A percentile compares a stretch with the other conserved stretches of the same genome.
Evolutionary conservation across 129 eudicot species (phyloP).

Genomic region (Helianthus tuberosus): DNA sequence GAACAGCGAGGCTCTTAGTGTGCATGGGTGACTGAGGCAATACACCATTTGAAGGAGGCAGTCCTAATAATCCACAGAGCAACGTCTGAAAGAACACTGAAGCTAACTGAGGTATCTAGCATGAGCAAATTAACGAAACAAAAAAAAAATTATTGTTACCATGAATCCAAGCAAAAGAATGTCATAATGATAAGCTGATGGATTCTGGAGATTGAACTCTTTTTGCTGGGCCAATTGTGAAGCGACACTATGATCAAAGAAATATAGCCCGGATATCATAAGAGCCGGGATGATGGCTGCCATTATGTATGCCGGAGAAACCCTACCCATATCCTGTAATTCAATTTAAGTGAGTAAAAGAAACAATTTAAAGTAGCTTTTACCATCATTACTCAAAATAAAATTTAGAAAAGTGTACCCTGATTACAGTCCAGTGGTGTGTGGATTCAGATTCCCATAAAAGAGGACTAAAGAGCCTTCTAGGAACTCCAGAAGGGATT

Average conservation of each 20-base stretch:
- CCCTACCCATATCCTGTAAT: constrained; percentile 53
- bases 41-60: constrained; percentile 69
- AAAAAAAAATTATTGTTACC: constrained; percentile 46
- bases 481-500: constrained; percentile 61
- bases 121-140: too few relatives aligned
- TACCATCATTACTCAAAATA: background rate
- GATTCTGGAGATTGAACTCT: constrained; percentile 62
- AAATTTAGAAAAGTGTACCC: constrained; percentile 24
- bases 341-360: background rate
- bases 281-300: constrained; percentile 58
- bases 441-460: constrained; percentile 49
- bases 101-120: too few relatives aligned
- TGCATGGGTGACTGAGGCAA: constrained; percentile 76
- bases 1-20: constrained; percentile 61
- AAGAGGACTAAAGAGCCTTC: constrained; percentile 53
- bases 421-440: constrained; percentile 50
- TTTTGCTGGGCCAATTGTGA: constrained; percentile 66
- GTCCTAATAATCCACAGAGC: constrained; percentile 56
- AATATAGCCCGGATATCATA: constrained; percentile 60
- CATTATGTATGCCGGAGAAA: constrained; percentile 45
- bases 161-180: constrained; percentile 50
- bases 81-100: too few relatives aligned
- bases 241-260: constrained; percentile 66
- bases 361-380: too few relatives aligned
- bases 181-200: constrained; percentile 61